phyloP scores from a whole-genome alignment of 2,329 filamentous ascomycete species.

The Sporothrix pseudoabietina region DNA sequence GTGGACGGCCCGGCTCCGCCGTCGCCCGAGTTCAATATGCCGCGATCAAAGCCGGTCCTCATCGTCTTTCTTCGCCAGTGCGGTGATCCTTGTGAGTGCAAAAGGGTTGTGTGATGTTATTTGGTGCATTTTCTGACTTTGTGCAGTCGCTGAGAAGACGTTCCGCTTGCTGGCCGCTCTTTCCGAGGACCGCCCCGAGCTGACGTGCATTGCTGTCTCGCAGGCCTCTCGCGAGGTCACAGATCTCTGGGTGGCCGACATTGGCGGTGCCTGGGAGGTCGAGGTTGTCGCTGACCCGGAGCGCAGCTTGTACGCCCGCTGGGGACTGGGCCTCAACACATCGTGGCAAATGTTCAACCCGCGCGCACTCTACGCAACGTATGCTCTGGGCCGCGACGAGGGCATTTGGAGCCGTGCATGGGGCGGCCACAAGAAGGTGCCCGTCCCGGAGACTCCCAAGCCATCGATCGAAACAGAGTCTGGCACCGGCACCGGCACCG shows the following conservation, averaged over 20 bases:
- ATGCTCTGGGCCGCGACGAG: constrained; percentile 61
- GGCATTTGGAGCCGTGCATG: constrained; percentile 62
- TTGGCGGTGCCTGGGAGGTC: constrained; percentile 60
- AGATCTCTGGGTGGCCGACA: constrained; percentile 58
- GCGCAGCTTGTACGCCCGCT: constrained; percentile 62
- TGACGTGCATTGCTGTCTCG: constrained; percentile 64
- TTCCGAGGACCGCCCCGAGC: constrained; percentile 52
- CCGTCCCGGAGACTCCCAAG: constrained; percentile 27
- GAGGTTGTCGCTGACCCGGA: constrained; percentile 60
- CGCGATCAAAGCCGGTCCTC: constrained; percentile 58
- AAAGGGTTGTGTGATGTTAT: no score
- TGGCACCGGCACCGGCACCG: neutral
- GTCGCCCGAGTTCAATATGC: constrained; percentile 55
- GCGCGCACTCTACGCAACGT: constrained; percentile 57
- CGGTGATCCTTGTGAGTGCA: constrained; percentile 67
- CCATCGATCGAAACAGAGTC: constrained; percentile 41
- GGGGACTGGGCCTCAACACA: constrained; percentile 64
- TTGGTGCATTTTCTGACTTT: neutral
- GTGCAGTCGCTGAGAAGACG: constrained; percentile 66
- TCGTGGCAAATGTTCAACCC: constrained; percentile 66
- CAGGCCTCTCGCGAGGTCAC: constrained; percentile 59
- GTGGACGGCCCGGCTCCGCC: constrained; percentile 60
- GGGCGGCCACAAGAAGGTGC: constrained; percentile 42
- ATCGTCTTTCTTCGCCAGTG: constrained; percentile 72
- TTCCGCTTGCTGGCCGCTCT: constrained; percentile 58